Percentiles rank a stretch among this genome's conserved stretches.
Evolutionary conservation across 2,329 filamentous ascomycete genomes (phyloP).

Genomic region (Aureobasidium sp.): DNA sequence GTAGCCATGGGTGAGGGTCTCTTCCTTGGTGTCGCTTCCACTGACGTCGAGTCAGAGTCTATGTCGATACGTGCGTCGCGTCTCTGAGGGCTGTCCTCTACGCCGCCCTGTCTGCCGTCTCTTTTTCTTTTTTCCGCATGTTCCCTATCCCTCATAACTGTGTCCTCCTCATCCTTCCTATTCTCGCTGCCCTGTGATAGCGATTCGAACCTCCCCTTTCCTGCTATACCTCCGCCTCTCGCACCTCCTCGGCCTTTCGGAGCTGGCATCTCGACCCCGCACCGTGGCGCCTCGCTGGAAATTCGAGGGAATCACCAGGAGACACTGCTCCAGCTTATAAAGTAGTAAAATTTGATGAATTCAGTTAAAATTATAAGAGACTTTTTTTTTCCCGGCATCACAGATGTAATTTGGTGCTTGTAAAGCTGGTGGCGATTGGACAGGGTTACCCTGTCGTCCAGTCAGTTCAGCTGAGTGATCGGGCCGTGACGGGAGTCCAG

Average conservation of each 20-base stretch:
- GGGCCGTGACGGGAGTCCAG: too few species aligned
- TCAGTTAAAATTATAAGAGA: too few species aligned
- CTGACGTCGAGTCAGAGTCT: constrained; percentile 4
- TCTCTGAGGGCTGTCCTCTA: neutral
- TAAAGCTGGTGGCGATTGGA: too few species aligned
- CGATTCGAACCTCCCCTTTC: too few species aligned
- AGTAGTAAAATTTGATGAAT: too few species aligned
- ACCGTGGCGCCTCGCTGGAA: constrained; percentile 7
- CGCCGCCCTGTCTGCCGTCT: constrained; percentile 1
- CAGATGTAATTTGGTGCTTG: too few species aligned
- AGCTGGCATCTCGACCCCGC: constrained; percentile 9
- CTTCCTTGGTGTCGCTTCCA: constrained; percentile 1
- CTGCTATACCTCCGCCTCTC: constrained; percentile 5
- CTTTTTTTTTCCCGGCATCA: too few species aligned
- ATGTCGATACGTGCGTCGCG: neutral
- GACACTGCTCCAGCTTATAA: constrained; percentile 7
- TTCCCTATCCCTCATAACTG: neutral
- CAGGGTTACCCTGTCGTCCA: too few species aligned
- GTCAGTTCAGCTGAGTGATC: too few species aligned
- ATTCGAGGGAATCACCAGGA: constrained; percentile 3
- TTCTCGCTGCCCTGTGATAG: neutral
- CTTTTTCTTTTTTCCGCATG: constrained; percentile 9
- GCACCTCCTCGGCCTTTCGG: constrained; percentile 1
- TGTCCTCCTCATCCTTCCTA: too few species aligned
- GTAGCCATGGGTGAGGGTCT: neutral